Base-by-base conservation (phyloP, 2,329 filamentous ascomycete genomes). In the Nakataea oryzae region DNA sequence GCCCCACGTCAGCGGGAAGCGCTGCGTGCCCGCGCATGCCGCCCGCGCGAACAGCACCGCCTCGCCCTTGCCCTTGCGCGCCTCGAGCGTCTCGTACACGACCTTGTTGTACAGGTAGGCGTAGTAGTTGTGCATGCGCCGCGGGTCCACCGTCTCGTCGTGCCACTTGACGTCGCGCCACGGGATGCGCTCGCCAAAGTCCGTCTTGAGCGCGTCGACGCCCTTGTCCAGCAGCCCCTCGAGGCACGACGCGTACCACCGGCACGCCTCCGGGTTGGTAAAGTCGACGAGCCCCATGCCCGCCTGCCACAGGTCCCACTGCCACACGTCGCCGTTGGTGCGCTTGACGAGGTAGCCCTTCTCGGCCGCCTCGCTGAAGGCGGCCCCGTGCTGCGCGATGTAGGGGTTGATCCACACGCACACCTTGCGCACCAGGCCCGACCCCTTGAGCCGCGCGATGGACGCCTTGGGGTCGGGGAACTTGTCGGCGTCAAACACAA, bases 391-490 rank as follows among this genome's bases (percentile, higher is more conserved):
- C 72, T 91, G 87, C 0, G 82, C 87, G 34, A 91, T 81, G 70
- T 91, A 90, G 0, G 88, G 85, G 70, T 91, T 91, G 64, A 89
- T 89, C 88, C 88, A 91, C 24, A 90, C 86, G 67, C 86, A 88
- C 66, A 90, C 83, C 68, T 88, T 88, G 66, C 78, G 79, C 63
- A 78, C 78, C 54, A 90, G 76, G 0, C 84, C 84, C 0, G 79
- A 80, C 26, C 81, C 79, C 67, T 90, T 90, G 63, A 90, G 76
- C 2, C 86, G 80, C 9, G 78, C 70, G 64, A 91, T 84, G 68
- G 87, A 86, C 0, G 79, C 83, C 60, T 80, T 79, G 1, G 88
- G 85, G 65, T 91, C 86, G 0, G 87, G 86, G 72, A 91, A 91
- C 66, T 82, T 82, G 58, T 86, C 82, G 1, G 80, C 75, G 68